A percentile compares a stretch with the other conserved stretches of the same genome.
These are phyloP conservation scores for Fusarium zealandicum DNA, from an alignment of 2,329 filamentous ascomycete genomes.

Conservation along the genomic window DNA sequence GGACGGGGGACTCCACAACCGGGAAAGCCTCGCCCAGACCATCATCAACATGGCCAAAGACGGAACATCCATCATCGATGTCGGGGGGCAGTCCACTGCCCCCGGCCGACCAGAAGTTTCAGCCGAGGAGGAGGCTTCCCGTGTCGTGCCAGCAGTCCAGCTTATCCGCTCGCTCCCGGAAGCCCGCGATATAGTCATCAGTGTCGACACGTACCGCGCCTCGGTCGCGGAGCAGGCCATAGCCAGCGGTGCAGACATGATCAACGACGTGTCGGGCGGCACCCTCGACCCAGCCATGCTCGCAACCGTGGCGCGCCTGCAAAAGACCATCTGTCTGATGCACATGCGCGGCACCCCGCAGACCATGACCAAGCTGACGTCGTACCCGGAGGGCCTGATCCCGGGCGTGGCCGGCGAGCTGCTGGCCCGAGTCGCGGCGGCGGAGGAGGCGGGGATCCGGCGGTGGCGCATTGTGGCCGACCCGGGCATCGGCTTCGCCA, in stretches of 20 bases:
- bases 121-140: slow-evolving; percentile 75
- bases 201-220: slow-evolving; percentile 92
- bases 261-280: slow-evolving; percentile 94
- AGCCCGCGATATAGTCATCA: slow-evolving; percentile 72
- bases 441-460: slow-evolving; percentile 80
- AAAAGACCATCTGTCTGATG: slow-evolving; percentile 84
- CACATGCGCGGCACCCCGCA: slow-evolving; percentile 90
- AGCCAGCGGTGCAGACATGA: slow-evolving; percentile 82
- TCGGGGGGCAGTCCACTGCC: slow-evolving; percentile 92
- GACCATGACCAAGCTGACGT: slow-evolving; percentile 76
- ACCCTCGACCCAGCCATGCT: slow-evolving; percentile 83
- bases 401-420: slow-evolving; percentile 73
- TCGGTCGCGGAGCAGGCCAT: slow-evolving; percentile 80
- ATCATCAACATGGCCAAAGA: slow-evolving; percentile 67
- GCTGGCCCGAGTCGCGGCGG: slow-evolving; percentile 71
- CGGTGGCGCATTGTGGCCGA: slow-evolving; percentile 96
- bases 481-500: slow-evolving; percentile 93
- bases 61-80: slow-evolving; percentile 86
- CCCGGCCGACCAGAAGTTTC: slow-evolving; percentile 75
- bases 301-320: slow-evolving; percentile 75
- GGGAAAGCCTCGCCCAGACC: slow-evolving; percentile 62
- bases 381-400: slow-evolving; percentile 75
- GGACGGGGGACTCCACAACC: slow-evolving; percentile 75
- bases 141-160: slow-evolving; percentile 80
- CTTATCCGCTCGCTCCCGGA: slow-evolving; percentile 73